These are phyloP conservation scores for Guillardia theta DNA, from an alignment of 78 protist species.

Conservation along the genomic window DNA sequence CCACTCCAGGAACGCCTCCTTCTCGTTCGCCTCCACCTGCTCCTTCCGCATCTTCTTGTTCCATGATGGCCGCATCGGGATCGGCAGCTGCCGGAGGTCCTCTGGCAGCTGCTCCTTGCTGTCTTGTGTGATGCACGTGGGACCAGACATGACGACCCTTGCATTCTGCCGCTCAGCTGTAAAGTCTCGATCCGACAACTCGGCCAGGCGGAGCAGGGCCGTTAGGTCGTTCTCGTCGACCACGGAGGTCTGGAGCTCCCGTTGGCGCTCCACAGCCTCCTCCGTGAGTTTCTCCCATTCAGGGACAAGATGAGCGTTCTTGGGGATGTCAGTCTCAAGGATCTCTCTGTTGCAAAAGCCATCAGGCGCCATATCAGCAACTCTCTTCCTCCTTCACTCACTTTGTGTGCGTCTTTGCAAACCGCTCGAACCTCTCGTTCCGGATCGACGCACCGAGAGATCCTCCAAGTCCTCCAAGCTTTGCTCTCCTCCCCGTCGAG, in stretches of 20 bases:
- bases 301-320: neutral
- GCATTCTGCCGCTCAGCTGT: conserved; percentile 28
- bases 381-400: neutral
- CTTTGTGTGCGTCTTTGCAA: no score
- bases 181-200: conserved; percentile 28
- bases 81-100: conserved; percentile 28
- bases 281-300: neutral
- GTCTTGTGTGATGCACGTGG: neutral
- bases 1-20: conserved; percentile 86
- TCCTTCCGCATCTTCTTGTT: conserved; percentile 56
- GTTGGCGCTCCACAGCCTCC: neutral
- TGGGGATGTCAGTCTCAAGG: neutral
- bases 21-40: conserved; percentile 70
- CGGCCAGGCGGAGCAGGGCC: conserved; percentile 34
- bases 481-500: no score
- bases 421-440: no score
- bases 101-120: neutral
- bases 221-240: conserved; percentile 44
- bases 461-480: no score
- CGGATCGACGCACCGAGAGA: no score
- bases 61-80: conserved; percentile 90
- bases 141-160: neutral
- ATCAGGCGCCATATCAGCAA: neutral
- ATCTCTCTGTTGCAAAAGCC: neutral
- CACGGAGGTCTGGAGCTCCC: neutral